Conservation (phyloP, 2,329 filamentous ascomycete species). For the Sphaceloma murrayae region DNA sequence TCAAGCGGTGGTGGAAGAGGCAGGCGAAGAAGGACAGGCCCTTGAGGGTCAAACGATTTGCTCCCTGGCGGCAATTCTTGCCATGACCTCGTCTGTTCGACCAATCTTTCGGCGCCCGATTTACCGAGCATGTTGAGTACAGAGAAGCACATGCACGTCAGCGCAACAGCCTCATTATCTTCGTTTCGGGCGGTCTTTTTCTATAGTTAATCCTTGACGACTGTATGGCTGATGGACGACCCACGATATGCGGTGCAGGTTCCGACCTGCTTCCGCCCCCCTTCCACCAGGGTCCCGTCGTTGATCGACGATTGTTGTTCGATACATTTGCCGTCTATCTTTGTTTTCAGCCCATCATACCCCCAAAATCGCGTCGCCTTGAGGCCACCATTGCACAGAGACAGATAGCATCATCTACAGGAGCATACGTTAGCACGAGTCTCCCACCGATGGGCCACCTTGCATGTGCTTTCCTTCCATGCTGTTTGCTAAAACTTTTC, state of each 20-base stretch:
- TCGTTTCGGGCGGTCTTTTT: background rate
- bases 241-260: too few relatives aligned
- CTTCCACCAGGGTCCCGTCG: too few relatives aligned
- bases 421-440: background rate
- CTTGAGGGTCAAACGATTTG: too few relatives aligned
- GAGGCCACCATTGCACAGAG: background rate
- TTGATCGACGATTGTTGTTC: background rate
- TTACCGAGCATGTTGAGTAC: background rate
- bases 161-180: background rate
- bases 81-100: constrained; percentile 6
- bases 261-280: too few relatives aligned
- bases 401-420: background rate
- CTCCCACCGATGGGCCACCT: too few relatives aligned
- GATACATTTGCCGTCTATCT: background rate
- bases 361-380: constrained; percentile 11
- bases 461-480: too few relatives aligned
- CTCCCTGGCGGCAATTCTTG: too few relatives aligned
- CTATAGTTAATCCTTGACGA: background rate
- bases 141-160: background rate
- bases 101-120: constrained; percentile 7
- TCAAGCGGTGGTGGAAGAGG: constrained; percentile 54
- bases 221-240: background rate
- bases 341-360: constrained; percentile 3
- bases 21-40: constrained; percentile 56
- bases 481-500: too few relatives aligned